These are phyloP conservation scores for Quercus lobata DNA, from an alignment of 331 rosid species.

Conservation along the genomic window DNA sequence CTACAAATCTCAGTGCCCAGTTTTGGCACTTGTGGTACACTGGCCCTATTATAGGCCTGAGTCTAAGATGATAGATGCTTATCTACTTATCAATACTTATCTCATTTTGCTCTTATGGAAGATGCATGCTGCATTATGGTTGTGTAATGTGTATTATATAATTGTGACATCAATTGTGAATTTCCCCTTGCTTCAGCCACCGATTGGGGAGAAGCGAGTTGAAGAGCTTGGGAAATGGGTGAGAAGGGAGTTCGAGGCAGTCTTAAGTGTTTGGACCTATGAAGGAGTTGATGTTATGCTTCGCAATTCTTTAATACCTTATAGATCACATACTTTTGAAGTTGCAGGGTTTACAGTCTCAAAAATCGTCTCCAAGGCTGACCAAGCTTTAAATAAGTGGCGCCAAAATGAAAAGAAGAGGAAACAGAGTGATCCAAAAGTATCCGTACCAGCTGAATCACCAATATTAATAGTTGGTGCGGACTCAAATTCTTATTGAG, in stretches of 20 bases:
- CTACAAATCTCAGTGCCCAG: background rate
- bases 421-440: too few species aligned
- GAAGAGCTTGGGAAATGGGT: constrained; percentile 83
- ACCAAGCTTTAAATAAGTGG: too few species aligned
- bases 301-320: too few species aligned
- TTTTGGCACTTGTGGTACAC: background rate
- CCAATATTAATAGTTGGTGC: too few species aligned
- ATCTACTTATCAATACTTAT: background rate
- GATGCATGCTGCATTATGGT: constrained; percentile 2
- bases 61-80: background rate
- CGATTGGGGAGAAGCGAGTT: constrained; percentile 60
- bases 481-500: too few species aligned
- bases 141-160: constrained; percentile 1
- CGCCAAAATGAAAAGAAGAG: too few species aligned
- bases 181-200: constrained; percentile 63
- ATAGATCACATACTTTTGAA: too few species aligned
- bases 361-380: too few species aligned
- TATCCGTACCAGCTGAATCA: too few species aligned
- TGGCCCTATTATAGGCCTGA: background rate
- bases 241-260: constrained; percentile 41
- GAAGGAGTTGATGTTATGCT: too few species aligned
- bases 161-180: constrained; percentile 3
- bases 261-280: too few species aligned
- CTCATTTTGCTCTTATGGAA: background rate
- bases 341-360: too few species aligned